Percentiles rank a stretch among this genome's conserved stretches.
phyloP scores from a whole-genome alignment of 2,329 filamentous ascomycete genomes.

The Dryadomyces quercivorus region DNA sequence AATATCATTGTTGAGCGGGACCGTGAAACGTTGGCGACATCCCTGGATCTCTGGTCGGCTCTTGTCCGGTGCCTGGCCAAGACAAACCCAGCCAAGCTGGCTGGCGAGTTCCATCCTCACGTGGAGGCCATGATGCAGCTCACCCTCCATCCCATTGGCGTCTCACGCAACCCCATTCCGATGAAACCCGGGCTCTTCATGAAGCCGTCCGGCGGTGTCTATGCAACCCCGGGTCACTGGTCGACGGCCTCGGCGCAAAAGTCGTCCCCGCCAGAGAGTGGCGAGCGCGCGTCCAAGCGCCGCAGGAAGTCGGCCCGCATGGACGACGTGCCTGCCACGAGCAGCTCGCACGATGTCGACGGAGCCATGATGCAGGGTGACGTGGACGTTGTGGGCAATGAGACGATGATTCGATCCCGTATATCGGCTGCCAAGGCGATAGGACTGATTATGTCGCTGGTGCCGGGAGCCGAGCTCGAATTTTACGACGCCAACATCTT shows the following conservation, averaged over 20 bases:
- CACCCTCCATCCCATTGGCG: slow-evolving; percentile 81
- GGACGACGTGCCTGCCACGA: slow-evolving; percentile 51
- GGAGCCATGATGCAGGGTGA: slow-evolving; percentile 97
- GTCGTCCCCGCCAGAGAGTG: slow-evolving; percentile 37
- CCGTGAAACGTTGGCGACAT: slow-evolving; percentile 66
- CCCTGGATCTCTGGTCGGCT: slow-evolving; percentile 76
- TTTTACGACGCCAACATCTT: slow-evolving; percentile 54
- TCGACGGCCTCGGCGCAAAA: slow-evolving; percentile 32
- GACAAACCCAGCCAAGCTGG: slow-evolving; percentile 50
- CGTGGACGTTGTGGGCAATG: slow-evolving; percentile 82
- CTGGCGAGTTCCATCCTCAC: slow-evolving; percentile 60
- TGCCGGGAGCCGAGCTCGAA: slow-evolving; percentile 51
- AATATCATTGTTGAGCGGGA: slow-evolving; percentile 92
- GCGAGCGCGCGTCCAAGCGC: slow-evolving; percentile 58
- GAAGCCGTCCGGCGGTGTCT: slow-evolving; percentile 81
- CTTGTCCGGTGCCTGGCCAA: slow-evolving; percentile 55
- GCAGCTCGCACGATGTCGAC: slow-evolving; percentile 87
- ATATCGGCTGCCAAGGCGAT: slow-evolving; percentile 80
- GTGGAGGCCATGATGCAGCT: slow-evolving; percentile 73
- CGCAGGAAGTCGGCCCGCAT: slow-evolving; percentile 75
- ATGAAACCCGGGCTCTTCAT: slow-evolving; percentile 87
- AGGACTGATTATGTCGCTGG: slow-evolving; percentile 67
- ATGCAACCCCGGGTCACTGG: slow-evolving; percentile 40
- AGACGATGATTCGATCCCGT: slow-evolving; percentile 78
- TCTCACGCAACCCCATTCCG: slow-evolving; percentile 78